A percentile compares a stretch with the other conserved stretches of the same genome.
Evolutionary conservation across 2,329 filamentous ascomycete genomes (phyloP).

Genomic region (Claviceps lovelessii): DNA sequence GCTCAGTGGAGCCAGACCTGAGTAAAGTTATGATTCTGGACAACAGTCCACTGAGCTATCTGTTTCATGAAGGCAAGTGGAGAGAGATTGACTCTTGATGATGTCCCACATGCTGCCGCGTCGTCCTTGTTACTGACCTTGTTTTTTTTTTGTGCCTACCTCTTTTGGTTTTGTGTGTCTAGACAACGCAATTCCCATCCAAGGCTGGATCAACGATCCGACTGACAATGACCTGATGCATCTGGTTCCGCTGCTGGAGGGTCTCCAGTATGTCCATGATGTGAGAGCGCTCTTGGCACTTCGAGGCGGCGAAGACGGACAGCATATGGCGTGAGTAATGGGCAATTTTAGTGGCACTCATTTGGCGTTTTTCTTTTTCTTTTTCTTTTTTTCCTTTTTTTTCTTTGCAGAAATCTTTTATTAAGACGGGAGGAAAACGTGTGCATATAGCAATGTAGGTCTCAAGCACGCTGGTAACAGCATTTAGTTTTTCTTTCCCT

Average conservation of each 20-base stretch:
- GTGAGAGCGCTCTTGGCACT: slow-evolving; percentile 81
- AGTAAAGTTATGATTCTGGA: slow-evolving; percentile 98
- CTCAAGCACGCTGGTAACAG: neutral
- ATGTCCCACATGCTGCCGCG: neutral
- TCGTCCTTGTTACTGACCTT: neutral
- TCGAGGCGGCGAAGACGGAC: slow-evolving; percentile 68
- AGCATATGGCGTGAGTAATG: slow-evolving; percentile 32
- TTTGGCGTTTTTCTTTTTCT: slow-evolving; percentile 4
- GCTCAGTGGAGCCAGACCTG: slow-evolving; percentile 87
- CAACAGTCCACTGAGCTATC: slow-evolving; percentile 94
- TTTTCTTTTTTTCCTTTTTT: neutral
- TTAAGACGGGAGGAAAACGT: neutral
- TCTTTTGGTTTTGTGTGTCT: neutral
- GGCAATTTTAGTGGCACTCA: neutral
- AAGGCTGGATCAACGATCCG: slow-evolving; percentile 98
- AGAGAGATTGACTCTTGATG: neutral
- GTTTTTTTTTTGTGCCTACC: slow-evolving; percentile 2
- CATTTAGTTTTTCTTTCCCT: neutral
- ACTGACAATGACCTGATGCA: slow-evolving; percentile 93
- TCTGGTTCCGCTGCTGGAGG: slow-evolving; percentile 82
- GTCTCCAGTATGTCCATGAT: slow-evolving; percentile 90
- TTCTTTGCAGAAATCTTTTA: neutral
- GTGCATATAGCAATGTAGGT: neutral
- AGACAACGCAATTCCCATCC: slow-evolving; percentile 99
- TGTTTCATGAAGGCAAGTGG: slow-evolving; percentile 84